Evolutionary conservation across 2,329 filamentous ascomycete species (phyloP).

Genomic region (Volutella citrinella): DNA sequence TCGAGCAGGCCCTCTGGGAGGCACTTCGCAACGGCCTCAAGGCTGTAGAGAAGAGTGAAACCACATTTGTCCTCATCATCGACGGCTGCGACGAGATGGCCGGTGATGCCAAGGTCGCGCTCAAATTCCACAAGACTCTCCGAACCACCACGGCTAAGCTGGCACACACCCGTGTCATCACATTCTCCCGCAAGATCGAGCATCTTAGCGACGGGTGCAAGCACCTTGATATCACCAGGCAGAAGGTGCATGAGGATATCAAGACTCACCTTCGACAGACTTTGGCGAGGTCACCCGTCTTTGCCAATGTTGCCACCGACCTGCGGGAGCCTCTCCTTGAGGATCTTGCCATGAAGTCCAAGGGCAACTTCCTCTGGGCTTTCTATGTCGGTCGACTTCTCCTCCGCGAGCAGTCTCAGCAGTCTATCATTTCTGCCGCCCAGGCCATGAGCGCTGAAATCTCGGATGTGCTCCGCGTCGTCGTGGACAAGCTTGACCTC

Average conservation of each 20-base stretch:
- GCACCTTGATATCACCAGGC: conserved; percentile 30
- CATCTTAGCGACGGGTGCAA: conserved; percentile 28
- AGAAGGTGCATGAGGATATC: conserved; percentile 33
- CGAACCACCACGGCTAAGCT: conserved; percentile 27
- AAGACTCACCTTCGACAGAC: conserved; percentile 19
- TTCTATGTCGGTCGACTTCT: conserved; percentile 31
- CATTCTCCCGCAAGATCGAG: conserved; percentile 33
- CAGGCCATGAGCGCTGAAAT: conserved; percentile 13
- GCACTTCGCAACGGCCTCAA: conserved; percentile 30
- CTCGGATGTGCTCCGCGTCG: conserved; percentile 9
- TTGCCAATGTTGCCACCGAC: conserved; percentile 20
- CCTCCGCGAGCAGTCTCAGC: conserved; percentile 19
- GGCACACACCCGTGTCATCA: conserved; percentile 28
- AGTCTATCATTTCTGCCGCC: conserved; percentile 5
- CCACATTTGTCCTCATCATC: conserved; percentile 31
- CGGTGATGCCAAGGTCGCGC: conserved; percentile 21
- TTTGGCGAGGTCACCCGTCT: conserved; percentile 13
- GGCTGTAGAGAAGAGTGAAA: conserved; percentile 25
- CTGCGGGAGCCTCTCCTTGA: conserved; percentile 26
- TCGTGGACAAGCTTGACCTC: conserved; percentile 11
- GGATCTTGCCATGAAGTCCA: conserved; percentile 29
- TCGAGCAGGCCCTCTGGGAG: conserved; percentile 32
- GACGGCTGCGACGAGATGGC: conserved; percentile 36
- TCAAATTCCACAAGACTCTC: conserved; percentile 29
- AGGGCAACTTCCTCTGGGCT: conserved; percentile 36